phyloP scores from a whole-genome alignment of 495 filamentous ascomycete genomes.

The Penicillium simplicissimum region DNA sequence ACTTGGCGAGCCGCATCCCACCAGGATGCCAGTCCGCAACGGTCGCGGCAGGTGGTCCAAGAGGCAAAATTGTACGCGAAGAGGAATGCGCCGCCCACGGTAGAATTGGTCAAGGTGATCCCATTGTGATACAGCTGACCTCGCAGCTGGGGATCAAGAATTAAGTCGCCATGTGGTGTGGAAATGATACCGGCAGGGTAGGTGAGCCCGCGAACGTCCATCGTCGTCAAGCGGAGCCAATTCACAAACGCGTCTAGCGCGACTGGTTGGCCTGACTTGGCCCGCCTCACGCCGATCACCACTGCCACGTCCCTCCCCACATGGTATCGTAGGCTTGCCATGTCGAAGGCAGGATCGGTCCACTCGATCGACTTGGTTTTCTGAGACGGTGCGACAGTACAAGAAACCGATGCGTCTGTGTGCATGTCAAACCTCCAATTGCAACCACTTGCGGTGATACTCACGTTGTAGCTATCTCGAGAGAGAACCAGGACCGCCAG shows the following conservation, averaged over 20 bases:
- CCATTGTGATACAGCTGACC: background rate
- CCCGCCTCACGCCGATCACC: conserved; percentile 14
- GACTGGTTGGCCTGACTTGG: conserved; percentile 10
- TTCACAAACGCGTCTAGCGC: background rate
- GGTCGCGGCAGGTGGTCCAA: background rate
- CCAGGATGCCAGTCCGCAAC: background rate
- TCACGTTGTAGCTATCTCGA: conserved; percentile 20
- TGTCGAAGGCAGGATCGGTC: conserved; percentile 4
- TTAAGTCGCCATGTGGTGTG: background rate
- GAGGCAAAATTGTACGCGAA: background rate
- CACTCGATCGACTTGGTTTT: background rate
- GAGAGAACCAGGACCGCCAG: conserved; percentile 27
- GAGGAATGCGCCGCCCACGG: background rate
- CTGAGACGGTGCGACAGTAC: background rate
- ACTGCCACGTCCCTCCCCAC: conserved; percentile 27
- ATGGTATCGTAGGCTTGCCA: conserved; percentile 9
- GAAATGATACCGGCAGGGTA: background rate
- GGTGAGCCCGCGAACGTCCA: background rate
- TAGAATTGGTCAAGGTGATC: background rate
- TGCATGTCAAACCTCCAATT: conserved; percentile 23
- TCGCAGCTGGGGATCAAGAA: background rate
- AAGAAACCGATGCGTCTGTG: conserved; percentile 4
- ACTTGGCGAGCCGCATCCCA: background rate
- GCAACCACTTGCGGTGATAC: conserved; percentile 16
- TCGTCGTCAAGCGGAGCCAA: background rate